Evolutionary conservation across 2,329 filamentous ascomycete genomes (phyloP), one percentile per base, ranked within the genome.

Genomic region (Macrophomina pseudophaseolina): DNA sequence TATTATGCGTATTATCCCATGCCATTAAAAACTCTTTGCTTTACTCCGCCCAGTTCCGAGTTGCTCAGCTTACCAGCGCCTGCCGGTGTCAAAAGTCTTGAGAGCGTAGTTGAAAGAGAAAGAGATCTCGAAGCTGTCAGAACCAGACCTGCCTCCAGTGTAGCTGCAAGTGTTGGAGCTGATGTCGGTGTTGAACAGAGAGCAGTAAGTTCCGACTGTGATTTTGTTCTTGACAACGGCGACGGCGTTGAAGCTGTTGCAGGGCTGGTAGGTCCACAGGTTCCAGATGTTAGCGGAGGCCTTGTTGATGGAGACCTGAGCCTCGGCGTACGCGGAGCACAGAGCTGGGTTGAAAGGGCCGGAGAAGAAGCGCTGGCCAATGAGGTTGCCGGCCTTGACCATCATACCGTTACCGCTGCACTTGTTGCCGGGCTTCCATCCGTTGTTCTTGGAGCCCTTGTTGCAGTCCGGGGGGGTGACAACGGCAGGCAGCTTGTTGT

Each of bases 191-290:
- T 65, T 56, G 63, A 56, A 65, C 9, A 71, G 62, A 46, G 71
- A 63, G 67, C 75, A 76, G 69, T 74, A 73, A 66, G 77, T 74
- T 6, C 70, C 40, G 58, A 68, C 65, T 30, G 68, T 62, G 38
- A 68, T 67, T 1, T 67, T 66, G 59, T 75, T 70, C 58, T 72
- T 72, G 42, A 71, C 68, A n/a, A 77, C 66, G 12, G 76, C 58
- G 66, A 77, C 76, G 2, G 75, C 75, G 65, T 77, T 76, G 70
- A 73, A 74, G 69, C 75, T 77, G 42, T 72, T 71, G 71, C 75
- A 78, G 11, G 71, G 76, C 70, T 49, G 52, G 52, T 58, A 66
- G 35, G 23, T 56, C 30, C 18, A 58, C 9, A 49, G 32, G n/a
- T 12, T 44, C 64, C 64, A 66, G 18, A 42, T 56, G 46, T n/a